Base-by-base conservation (phyloP, 2,329 filamentous ascomycete species). In the Aspergillus sp. region DNA sequence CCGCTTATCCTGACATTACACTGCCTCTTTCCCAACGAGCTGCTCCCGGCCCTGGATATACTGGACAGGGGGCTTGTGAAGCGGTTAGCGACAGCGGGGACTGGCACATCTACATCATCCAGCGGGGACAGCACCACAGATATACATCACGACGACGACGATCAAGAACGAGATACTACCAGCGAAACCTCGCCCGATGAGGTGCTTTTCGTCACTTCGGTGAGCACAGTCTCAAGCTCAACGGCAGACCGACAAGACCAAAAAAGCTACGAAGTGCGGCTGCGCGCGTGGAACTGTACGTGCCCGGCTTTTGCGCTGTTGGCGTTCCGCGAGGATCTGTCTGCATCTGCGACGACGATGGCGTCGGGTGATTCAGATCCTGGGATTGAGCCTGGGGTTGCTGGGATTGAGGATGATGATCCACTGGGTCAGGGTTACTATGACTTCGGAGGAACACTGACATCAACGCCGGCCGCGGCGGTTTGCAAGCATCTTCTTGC, bases 401-500 rank as follows among this genome's bases (percentile, higher is more conserved):
- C 29, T 10, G 29, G 32, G 22, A 20, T 34, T 20, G 6, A 16
- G n/a, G 40, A 45, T 20, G 17, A 11, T 6, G 11, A n/a, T 10
- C 10, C 12, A 15, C 8, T n/a, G 5, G 17, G 24, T 14, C 27
- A 17, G 17, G 15, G 16, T 28, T 14, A 28, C 14, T 14, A 30
- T 30, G 12, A 13, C 3, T 64, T 64, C 34, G 61, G 61, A 26
- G 63, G 61, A 10, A 52, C 47, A 4, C 34, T 60, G 24, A 52
- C 52, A 4, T 37, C 36, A 33, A 24, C 37, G 28, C 29, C 44
- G 26, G 38, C 44, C 17, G 36, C 37, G 30, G 46, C 58, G 4
- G 47, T 83, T 61, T 98, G 89, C 57, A 95, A 95, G 62, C 89
- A 98, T 59, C 60, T 96, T 4, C 71, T 96, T 11, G 89, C 89